Conservation (phyloP, 306 rosid species). For the Cicer yamashitae region DNA sequence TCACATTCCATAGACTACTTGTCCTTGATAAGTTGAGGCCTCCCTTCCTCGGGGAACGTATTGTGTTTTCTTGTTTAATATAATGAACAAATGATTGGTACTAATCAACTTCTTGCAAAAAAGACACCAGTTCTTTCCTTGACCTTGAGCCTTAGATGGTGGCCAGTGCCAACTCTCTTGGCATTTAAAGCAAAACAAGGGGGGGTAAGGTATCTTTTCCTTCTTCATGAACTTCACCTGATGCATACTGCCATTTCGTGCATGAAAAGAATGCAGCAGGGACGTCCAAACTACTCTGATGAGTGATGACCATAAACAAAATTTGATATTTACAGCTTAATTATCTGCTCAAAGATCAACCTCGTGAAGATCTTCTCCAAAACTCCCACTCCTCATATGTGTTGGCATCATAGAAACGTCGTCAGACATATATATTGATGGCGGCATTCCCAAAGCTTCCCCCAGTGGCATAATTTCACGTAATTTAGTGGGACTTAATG, state of each 20-base stretch:
- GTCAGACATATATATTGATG: constrained; percentile 56
- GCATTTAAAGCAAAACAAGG: constrained; percentile 44
- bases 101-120: constrained; percentile 47
- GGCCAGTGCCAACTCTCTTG: constrained; percentile 46
- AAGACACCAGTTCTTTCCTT: constrained; percentile 43
- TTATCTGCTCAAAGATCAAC: constrained; percentile 74
- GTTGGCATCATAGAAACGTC: constrained; percentile 48
- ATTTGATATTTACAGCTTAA: constrained; percentile 80
- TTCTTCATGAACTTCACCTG: constrained; percentile 49
- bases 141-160: constrained; percentile 46
- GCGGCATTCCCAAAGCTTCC: constrained; percentile 60
- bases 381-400: constrained; percentile 54
- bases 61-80: constrained; percentile 45
- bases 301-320: constrained; percentile 68
- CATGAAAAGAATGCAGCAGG: constrained; percentile 50
- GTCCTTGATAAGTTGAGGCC: constrained; percentile 47
- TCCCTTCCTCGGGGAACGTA: constrained; percentile 42
- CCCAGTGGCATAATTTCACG: constrained; percentile 58
- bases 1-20: constrained; percentile 51
- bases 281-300: constrained; percentile 51
- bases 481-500: constrained; percentile 51
- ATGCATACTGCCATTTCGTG: constrained; percentile 40
- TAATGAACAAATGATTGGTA: constrained; percentile 78
- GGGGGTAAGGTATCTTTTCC: constrained; percentile 5
- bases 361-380: constrained; percentile 80